Evolutionary conservation across 2,329 filamentous ascomycete genomes (phyloP), one percentile per base, ranked within the genome.

Genomic region (Botrytis cinerea): DNA sequence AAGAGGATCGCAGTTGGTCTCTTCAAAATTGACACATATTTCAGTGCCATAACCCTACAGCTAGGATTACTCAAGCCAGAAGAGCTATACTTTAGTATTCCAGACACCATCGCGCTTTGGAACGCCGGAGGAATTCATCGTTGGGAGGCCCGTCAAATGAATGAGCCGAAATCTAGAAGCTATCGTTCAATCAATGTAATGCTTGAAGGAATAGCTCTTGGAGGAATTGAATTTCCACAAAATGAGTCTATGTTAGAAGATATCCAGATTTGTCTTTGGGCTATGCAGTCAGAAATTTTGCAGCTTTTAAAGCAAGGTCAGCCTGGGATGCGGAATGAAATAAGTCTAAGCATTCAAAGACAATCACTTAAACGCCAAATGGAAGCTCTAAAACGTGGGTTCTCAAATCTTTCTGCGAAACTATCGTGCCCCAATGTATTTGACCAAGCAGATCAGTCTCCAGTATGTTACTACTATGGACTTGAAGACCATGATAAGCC

Each of bases 11-110:
- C 81, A 2, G 60, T 78, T 2, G 79, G 77, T 40, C 74, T 83
- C 0, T 82, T 83, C 72, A 84, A 84, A 70, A 77, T 85, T 40
- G 84, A 85, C 73, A 69, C 78, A 0, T 84, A 83, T 45, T 66
- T 85, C 12, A 82, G 82, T 45, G 76, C 81, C 12, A 77, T 79
- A 46, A 80, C 70, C 73, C 77, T 77, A 71, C 79, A 84, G 63
- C 78, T 83, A 1, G 78, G 81, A 0, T 70, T 80, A 0, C 73
- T 85, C 0, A 78, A 79, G 8, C 73, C 80, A 1, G 82, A 84
- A 73, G 84, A 85, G 71, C 74, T 85, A 0, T 80, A 83, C 22
- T 76, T 83, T 8, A 76, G 79, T 0, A 71, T 84, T 18, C 79
- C 81, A 3, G 79, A 77, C 0, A 82, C 83, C 0, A 82, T 80